Evolutionary conservation across 148 eudicot species (phyloP), one percentile per base, ranked within the genome.

Genomic region (Arctostaphylos glauca): DNA sequence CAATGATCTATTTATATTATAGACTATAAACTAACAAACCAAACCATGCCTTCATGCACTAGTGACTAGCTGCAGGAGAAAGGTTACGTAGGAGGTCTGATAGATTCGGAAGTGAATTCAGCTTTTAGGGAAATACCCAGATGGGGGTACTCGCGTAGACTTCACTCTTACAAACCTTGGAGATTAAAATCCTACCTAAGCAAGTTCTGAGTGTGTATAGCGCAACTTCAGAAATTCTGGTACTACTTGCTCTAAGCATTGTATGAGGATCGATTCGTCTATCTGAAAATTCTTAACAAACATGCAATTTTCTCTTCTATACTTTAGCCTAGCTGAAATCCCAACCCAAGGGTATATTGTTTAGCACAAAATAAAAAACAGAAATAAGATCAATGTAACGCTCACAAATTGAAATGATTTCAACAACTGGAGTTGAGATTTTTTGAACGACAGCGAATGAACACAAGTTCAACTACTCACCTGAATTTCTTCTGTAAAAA

Each of bases 401-500:
- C 46, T 53, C 46, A 12, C 9, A 53, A 60, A 47, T 23, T 47
- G 59, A 43, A 81, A 81, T 47, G 23, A 23, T 67, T 56, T 46
- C 38, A 41, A 67, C 78, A 77, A 83, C 16, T 50, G 66, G 53
- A 77, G 7, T 10, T 12, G 48, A 19, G 56, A 38, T 6, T 73
- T 43, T 14, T 48, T 6, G 54, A 52, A 7, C 14, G 49, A 13
- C n/a, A 43, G 46, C 8, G 73, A 59, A 25, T 46, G 2, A 16
- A 19, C 21, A 84, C 46, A 9, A 6, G 25, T 25, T 55, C 43
- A 70, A 48, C 25, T 19, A 18, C 3, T 59, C 84, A 81, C 87
- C 87, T 47, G 74, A 78, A 18, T 44, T 56, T 76, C 80, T 77
- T 76, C 86, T n/a, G n/a, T 18, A 49, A 25, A 46, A 68, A 44